These are phyloP conservation scores for Gossypium trilobum DNA, from an alignment of 441 rosid species.

Conservation along the genomic window DNA sequence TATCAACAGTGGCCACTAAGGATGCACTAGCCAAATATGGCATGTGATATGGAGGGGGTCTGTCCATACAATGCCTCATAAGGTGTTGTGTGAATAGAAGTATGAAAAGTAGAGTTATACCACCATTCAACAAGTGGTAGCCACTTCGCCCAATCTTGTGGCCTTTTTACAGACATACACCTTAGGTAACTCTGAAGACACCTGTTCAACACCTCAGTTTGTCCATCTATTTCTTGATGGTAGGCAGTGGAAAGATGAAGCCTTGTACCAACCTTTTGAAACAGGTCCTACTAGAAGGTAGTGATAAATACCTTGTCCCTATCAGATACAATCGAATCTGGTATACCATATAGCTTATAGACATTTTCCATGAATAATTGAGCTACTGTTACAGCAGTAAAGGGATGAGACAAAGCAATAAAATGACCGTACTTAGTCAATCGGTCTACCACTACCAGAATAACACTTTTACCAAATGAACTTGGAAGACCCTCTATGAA, in stretches of 20 bases:
- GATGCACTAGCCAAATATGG: too few relatives aligned
- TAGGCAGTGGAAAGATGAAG: background rate
- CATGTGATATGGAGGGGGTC: too few relatives aligned
- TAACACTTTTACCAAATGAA: background rate
- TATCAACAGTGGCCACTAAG: background rate
- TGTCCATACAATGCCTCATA: background rate
- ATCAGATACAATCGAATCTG: background rate
- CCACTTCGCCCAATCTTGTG: too few relatives aligned
- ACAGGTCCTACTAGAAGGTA: background rate
- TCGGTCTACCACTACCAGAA: background rate
- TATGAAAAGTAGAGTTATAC: background rate
- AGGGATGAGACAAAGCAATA: background rate
- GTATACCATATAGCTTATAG: background rate
- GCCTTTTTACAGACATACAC: background rate
- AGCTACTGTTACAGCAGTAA: background rate
- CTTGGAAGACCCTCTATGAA: background rate
- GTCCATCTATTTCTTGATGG: background rate
- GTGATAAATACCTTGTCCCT: background rate
- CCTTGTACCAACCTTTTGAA: too few relatives aligned
- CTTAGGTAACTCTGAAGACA: background rate
- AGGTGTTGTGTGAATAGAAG: background rate
- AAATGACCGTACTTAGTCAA: background rate
- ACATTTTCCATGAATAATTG: too few relatives aligned
- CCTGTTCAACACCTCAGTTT: background rate
- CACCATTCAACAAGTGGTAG: background rate